Conservation (phyloP, 306 rosid genomes). For the Aeschynomene evenia region DNA sequence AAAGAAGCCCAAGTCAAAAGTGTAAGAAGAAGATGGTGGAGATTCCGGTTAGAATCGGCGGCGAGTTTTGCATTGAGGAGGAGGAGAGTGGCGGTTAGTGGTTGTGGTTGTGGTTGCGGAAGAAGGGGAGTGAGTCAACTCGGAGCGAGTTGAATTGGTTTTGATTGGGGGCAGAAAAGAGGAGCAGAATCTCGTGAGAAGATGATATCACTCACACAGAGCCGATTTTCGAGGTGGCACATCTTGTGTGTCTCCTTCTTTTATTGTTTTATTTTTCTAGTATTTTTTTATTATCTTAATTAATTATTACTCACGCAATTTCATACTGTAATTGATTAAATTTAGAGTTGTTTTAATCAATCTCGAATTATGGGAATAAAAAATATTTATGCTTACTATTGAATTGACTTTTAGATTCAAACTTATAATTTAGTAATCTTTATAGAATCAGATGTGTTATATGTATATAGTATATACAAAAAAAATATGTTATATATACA, state of each 20-base stretch:
- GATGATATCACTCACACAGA: constrained; percentile 29
- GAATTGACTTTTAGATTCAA: no score
- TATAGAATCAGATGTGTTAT: no score
- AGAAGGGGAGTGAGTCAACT: constrained; percentile 32
- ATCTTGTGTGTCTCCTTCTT: background rate
- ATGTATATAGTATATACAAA: no score
- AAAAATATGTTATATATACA: no score
- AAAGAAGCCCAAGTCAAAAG: constrained; percentile 45
- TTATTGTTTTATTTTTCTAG: background rate
- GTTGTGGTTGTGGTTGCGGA: background rate
- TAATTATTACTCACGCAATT: no score
- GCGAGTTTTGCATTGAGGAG: constrained; percentile 34
- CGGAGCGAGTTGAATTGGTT: constrained; percentile 32
- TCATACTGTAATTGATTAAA: no score
- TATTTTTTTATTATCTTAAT: no score
- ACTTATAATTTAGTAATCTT: no score
- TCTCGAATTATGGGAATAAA: no score
- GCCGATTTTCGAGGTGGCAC: constrained; percentile 38
- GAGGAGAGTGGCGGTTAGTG: background rate
- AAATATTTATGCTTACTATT: no score
- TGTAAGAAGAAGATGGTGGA: background rate
- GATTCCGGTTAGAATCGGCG: constrained; percentile 41
- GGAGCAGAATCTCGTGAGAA: constrained; percentile 53
- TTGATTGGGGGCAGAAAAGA: background rate
- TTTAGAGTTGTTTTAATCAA: no score